These are phyloP conservation scores for Pyrenula massariospora DNA, from an alignment of 495 filamentous ascomycete genomes.

Conservation along the genomic window DNA sequence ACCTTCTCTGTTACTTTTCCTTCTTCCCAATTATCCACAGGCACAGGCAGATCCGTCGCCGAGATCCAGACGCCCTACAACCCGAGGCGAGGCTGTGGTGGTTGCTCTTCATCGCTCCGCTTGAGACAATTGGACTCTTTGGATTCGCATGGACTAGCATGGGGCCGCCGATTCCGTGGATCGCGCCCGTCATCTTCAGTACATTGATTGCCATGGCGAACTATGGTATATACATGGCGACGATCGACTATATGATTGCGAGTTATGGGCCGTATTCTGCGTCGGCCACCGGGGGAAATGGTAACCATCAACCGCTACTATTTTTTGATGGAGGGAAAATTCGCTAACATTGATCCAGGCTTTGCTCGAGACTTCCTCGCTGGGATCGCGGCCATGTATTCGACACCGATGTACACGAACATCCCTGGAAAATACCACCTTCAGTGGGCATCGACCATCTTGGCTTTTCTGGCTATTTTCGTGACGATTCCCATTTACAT, in stretches of 20 bases:
- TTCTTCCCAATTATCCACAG: conserved; percentile 53
- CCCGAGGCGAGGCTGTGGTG: conserved; percentile 42
- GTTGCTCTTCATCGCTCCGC: conserved; percentile 51
- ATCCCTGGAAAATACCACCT: conserved; percentile 26
- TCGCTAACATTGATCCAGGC: neutral
- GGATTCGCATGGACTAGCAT: conserved; percentile 57
- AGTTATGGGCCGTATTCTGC: conserved; percentile 69
- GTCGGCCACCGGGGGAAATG: conserved; percentile 66
- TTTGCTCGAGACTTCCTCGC: conserved; percentile 35
- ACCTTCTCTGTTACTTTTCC: conserved; percentile 48
- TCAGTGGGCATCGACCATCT: conserved; percentile 28
- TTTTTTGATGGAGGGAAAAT: no score
- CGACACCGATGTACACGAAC: conserved; percentile 29
- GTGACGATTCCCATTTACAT: conserved; percentile 36
- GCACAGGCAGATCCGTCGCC: conserved; percentile 32
- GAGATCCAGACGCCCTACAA: conserved; percentile 15
- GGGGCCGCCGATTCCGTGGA: conserved; percentile 53
- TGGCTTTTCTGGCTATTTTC: conserved; percentile 29
- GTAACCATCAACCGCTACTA: no score
- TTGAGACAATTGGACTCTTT: conserved; percentile 55
- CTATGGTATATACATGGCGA: conserved; percentile 67
- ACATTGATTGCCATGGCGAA: conserved; percentile 57
- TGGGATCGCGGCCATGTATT: conserved; percentile 33
- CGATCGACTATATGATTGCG: conserved; percentile 78
- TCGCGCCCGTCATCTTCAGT: conserved; percentile 44